These are phyloP conservation scores for Coemansia sp. DNA, from an alignment of 192 early-diverging fungal genomes.

Conservation along the genomic window DNA sequence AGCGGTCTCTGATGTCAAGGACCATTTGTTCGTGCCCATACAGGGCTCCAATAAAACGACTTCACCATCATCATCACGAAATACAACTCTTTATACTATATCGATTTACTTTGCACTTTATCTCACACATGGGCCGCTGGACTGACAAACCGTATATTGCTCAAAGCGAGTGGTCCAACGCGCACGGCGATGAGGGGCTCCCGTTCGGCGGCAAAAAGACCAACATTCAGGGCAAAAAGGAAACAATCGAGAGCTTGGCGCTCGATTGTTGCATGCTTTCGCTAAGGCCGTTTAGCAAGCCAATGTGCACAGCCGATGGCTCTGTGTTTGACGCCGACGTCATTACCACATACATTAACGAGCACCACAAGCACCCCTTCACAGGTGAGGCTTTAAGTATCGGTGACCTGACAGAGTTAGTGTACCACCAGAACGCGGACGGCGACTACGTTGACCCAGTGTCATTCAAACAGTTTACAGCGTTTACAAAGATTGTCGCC, in stretches of 20 bases:
- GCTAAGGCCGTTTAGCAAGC: conserved; percentile 80
- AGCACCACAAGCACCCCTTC: conserved; percentile 83
- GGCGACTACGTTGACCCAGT: conserved; percentile 88
- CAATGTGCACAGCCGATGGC: conserved; percentile 85
- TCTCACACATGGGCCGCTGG: conserved; percentile 33
- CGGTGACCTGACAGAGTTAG: conserved; percentile 74
- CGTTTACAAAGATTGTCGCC: conserved; percentile 83
- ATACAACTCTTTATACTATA: not conserved
- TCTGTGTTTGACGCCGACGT: conserved; percentile 85
- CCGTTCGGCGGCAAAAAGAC: conserved; percentile 66
- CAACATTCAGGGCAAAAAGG: conserved; percentile 55
- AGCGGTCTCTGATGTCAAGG: too few species aligned
- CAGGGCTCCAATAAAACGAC: not conserved
- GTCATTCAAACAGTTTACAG: conserved; percentile 85
- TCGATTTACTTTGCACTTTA: not conserved
- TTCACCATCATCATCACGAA: too few species aligned
- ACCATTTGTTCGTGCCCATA: too few species aligned
- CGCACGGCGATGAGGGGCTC: conserved; percentile 61
- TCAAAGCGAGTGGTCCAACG: conserved; percentile 73
- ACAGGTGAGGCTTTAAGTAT: conserved; percentile 73
- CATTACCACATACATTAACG: conserved; percentile 80
- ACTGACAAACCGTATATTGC: conserved; percentile 90
- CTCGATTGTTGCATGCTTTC: conserved; percentile 89
- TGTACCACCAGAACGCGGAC: conserved; percentile 81
- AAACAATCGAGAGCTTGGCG: conserved; percentile 61